Conservation (phyloP, 2,329 filamentous ascomycete species). For the Hypoxylon sp. region DNA sequence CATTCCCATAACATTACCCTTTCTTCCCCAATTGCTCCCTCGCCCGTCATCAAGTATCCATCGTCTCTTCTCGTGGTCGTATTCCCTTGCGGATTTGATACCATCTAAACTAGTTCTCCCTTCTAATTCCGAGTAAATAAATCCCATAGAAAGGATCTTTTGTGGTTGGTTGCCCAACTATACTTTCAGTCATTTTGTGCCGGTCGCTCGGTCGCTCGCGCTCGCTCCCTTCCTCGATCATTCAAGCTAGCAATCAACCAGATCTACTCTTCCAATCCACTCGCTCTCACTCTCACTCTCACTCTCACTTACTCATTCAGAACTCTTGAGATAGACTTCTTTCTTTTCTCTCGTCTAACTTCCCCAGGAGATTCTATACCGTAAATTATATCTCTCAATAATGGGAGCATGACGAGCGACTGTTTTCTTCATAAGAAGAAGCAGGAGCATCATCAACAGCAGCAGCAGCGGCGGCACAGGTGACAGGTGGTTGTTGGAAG, state of each 20-base stretch:
- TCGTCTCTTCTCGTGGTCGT: conserved; percentile 15
- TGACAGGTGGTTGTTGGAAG: conserved; percentile 41
- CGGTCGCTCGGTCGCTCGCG: conserved; percentile 34
- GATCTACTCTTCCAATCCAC: conserved; percentile 20
- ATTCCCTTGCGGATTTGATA: conserved; percentile 18
- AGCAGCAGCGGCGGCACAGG: conserved; percentile 36
- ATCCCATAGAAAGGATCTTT: conserved; percentile 26
- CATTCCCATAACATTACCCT: conserved; percentile 26
- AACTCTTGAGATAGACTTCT: conserved; percentile 42
- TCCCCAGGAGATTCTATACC: conserved; percentile 41
- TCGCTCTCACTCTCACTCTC: conserved; percentile 13
- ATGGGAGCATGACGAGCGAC: conserved; percentile 52
- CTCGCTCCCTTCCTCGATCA: conserved; percentile 34
- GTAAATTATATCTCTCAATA: conserved; percentile 54
- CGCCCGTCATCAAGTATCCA: conserved; percentile 18
- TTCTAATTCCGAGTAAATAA: conserved; percentile 36
- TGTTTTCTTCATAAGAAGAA: conserved; percentile 48
- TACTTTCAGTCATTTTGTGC: conserved; percentile 24
- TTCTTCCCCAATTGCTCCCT: conserved; percentile 28
- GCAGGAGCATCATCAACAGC: conserved; percentile 39
- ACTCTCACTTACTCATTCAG: conserved; percentile 27
- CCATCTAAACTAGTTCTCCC: conserved; percentile 25
- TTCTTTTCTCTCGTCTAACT: conserved; percentile 31
- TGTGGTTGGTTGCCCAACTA: conserved; percentile 30
- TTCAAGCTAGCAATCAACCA: conserved; percentile 34